Percentiles rank a stretch among this genome's conserved stretches.
Evolutionary conservation across 805 yeast species (phyloP).

Genomic region (Candida sakaeoensis): DNA sequence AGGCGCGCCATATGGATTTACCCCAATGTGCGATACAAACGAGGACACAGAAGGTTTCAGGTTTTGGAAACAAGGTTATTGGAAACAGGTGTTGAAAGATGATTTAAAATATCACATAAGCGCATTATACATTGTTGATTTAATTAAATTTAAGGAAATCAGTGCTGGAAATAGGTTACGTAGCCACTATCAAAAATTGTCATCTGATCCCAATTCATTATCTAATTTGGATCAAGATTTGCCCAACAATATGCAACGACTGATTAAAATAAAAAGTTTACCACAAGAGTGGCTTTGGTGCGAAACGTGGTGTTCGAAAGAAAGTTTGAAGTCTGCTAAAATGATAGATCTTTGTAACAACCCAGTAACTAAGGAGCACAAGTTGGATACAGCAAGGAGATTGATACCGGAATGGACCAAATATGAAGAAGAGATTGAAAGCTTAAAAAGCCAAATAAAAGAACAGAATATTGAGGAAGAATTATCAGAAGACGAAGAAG

Average conservation of each 20-base stretch:
- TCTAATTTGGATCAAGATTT: conserved; percentile 88
- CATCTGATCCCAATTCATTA: conserved; percentile 75
- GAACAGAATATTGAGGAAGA: neutral
- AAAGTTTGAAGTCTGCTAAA: conserved; percentile 56
- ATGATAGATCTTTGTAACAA: conserved; percentile 83
- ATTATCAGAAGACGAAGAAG: neutral
- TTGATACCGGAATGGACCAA: conserved; percentile 74
- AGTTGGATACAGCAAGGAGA: conserved; percentile 69
- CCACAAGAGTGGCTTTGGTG: conserved; percentile 92
- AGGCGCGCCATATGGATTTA: conserved; percentile 82
- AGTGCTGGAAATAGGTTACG: conserved; percentile 80
- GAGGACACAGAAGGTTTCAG: conserved; percentile 77
- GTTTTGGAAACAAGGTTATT: conserved; percentile 93
- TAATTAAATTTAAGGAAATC: conserved; percentile 57
- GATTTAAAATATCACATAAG: conserved; percentile 72
- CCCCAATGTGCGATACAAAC: conserved; percentile 84
- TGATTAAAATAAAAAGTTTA: conserved; percentile 64
- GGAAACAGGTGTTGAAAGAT: conserved; percentile 63
- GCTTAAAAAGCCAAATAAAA: conserved; percentile 13
- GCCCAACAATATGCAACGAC: conserved; percentile 78
- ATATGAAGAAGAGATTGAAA: conserved; percentile 55
- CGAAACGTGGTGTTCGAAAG: conserved; percentile 86
- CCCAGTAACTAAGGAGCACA: conserved; percentile 77
- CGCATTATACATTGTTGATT: conserved; percentile 80
- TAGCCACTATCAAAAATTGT: conserved; percentile 76